A percentile compares a stretch with the other conserved stretches of the same genome.
Evolutionary conservation across 2,329 filamentous ascomycete species (phyloP).

Genomic region (Ophiognomonia clavigignenti-juglandacearum): DNA sequence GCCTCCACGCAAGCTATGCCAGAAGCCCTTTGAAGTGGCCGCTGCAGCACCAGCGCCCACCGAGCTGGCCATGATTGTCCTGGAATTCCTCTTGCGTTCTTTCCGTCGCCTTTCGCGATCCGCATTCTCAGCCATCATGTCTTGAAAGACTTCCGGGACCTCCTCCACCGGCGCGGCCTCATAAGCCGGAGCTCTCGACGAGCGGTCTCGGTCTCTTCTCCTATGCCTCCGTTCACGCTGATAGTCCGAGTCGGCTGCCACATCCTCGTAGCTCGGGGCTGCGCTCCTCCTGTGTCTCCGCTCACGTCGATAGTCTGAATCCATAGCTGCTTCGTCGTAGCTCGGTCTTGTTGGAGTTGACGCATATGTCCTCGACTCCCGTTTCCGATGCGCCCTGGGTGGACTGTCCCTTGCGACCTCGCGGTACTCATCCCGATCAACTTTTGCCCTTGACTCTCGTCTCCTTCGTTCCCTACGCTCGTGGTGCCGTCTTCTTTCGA

Average conservation of each 20-base stretch:
- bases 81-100: conserved; percentile 39
- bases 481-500: conserved; percentile 11
- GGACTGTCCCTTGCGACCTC: conserved; percentile 12
- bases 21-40: conserved; percentile 38
- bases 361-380: conserved; percentile 9
- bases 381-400: conserved; percentile 6
- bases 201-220: conserved; percentile 9
- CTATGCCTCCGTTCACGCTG: conserved; percentile 11
- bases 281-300: conserved; percentile 12
- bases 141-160: conserved; percentile 8
- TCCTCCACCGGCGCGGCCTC: conserved; percentile 1
- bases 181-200: conserved; percentile 4
- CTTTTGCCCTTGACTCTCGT: conserved; percentile 12
- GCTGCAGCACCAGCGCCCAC: conserved; percentile 70
- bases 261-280: too few relatives aligned
- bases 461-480: conserved; percentile 14
- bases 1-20: conserved; percentile 34
- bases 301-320: conserved; percentile 6
- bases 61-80: conserved; percentile 40
- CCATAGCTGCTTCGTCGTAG: conserved; percentile 10
- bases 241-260: conserved; percentile 1
- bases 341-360: conserved; percentile 1
- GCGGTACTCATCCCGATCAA: conserved; percentile 12
- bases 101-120: conserved; percentile 10
- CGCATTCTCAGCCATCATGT: conserved; percentile 10